Base-by-base conservation (phyloP, 345 rosid species). In the Salix exigua region DNA sequence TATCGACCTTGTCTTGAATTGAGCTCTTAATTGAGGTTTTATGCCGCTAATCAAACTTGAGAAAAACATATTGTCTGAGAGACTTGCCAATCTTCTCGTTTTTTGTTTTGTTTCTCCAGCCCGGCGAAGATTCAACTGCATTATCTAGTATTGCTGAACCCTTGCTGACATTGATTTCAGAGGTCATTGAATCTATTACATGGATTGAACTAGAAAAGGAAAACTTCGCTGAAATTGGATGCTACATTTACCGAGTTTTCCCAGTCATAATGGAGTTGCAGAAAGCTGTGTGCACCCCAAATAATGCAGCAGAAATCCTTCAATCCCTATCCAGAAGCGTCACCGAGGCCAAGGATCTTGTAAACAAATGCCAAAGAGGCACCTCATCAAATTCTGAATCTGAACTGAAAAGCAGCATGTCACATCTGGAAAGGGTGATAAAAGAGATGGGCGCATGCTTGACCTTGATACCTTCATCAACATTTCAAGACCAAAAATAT, bases 241-340 rank as follows among this genome's bases (percentile, higher is more conserved):
- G 94, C 82, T 92, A 89, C 80, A 62, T 94, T 26, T 91, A 90
- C 83, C 87, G 97, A 77, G 85, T 86, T 79, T 86, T 87, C 71
- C 80, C 82, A 0, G 89, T 83, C 48, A 66, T 94, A 74, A 86
- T 89, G 94, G 98, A 94, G 88, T 80, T 92, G 83, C 89, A 86
- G 85, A 74, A 79, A 72, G 74, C 78, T 7, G 85, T 85, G 80
- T 60, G 73, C 30, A 42, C 75, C 38, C 83, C 91, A 3, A 79
- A 65, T 42, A 86, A 87, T 72, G 79, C 86, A 17, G 68, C 70
- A 73, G 90, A 87, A 75, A 75, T 89, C 73, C 79, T 91, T 42
- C 85, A 82, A 50, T 86, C 94, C 65, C 79, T 92, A 25, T 87
- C 91, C 13, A 82, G 76, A 28, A 83, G 81, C 76, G 73, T 89